Base-by-base conservation (phyloP, 2,329 filamentous ascomycete species). In the Pseudogymnoascus sp. region DNA sequence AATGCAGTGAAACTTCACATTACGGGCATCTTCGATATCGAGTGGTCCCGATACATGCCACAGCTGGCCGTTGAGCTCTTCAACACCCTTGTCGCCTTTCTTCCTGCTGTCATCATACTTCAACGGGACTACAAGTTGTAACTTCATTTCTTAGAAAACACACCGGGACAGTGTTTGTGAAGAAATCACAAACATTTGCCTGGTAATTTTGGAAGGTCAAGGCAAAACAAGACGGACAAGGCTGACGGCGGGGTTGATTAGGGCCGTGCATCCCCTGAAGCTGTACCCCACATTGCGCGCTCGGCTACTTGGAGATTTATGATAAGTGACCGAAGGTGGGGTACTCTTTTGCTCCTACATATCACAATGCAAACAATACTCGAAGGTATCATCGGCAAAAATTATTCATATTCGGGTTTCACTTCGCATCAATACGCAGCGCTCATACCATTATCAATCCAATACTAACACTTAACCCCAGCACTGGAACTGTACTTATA, bases 1-100 rank as follows among this genome's bases (percentile, higher is more conserved):
- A 22, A 65, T 57, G 33, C 65, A 66, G 7, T 63, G 62, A 37
- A 65, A 66, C 38, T 62, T 64, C n/a, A 59, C 22, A 4, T 41
- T 20, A 2, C 57, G 39, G 12, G 37, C 33, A 54, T 54, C 47
- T 9, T 61, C 41, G 28, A 47, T 33, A 36, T 62, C 57, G 18
- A 60, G 30, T 25, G 60, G 63, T 1, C 58, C 62, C 18, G 63
- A 61, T 22, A 66, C 62, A 25, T 62, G 60, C 65, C 65, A 66
- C 25, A 60, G 28, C 28, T 47, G 54, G 2, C 59, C 61, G n/a
- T 65, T 62, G 28, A 66, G 60, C 30, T 65, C 50, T 63, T 66
- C 65, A 22, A 54, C 47, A 6, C 47, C 47, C 47, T 14, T 54
- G 47, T 64, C 63, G 4, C 65, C 65, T 36, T 35, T 20, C 28